phyloP scores from a whole-genome alignment of 1,284 basidiomycete species.

The Pseudozyma tsukubaensis region DNA sequence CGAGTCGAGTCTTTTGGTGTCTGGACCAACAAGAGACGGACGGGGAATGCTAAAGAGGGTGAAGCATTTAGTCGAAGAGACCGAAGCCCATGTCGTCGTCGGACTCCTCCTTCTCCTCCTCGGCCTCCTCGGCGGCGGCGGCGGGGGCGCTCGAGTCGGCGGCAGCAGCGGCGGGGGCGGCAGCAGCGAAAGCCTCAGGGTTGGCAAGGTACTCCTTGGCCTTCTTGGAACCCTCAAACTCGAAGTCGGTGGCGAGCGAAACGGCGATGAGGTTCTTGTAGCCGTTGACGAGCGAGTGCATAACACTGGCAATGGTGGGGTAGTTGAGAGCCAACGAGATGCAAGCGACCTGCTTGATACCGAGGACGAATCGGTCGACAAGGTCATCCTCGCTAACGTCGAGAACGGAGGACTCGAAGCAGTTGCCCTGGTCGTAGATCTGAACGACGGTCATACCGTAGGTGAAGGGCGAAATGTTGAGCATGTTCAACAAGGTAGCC shows the following conservation, averaged over 20 bases:
- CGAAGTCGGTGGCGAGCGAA: conserved; percentile 91
- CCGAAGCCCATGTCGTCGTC: conserved; percentile 71
- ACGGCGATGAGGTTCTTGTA: conserved; percentile 96
- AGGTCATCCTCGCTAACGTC: conserved; percentile 93
- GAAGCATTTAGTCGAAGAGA: conserved; percentile 81
- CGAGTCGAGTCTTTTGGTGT: conserved; percentile 1
- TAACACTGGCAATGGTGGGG: conserved; percentile 92
- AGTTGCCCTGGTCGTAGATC: conserved; percentile 66
- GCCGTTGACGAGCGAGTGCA: conserved; percentile 94
- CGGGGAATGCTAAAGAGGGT: neutral
- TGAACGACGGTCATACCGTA: conserved; percentile 94
- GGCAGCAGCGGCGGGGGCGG: conserved; percentile 76
- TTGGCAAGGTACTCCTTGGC: conserved; percentile 96
- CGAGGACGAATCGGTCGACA: conserved; percentile 87
- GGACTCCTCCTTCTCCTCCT: conserved; percentile 79
- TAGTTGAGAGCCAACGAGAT: conserved; percentile 95
- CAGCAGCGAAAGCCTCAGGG: conserved; percentile 91
- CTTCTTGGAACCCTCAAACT: conserved; percentile 93
- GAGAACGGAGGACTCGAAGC: conserved; percentile 85
- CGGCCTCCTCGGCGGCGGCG: conserved; percentile 71
- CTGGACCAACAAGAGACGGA: too few species aligned
- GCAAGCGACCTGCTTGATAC: conserved; percentile 94
- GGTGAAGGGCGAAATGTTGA: conserved; percentile 87
- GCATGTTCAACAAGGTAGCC: conserved; percentile 98
- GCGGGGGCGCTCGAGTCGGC: conserved; percentile 73